phyloP scores from a whole-genome alignment of 2,329 filamentous ascomycete genomes.

The Dissoconium aciculare region DNA sequence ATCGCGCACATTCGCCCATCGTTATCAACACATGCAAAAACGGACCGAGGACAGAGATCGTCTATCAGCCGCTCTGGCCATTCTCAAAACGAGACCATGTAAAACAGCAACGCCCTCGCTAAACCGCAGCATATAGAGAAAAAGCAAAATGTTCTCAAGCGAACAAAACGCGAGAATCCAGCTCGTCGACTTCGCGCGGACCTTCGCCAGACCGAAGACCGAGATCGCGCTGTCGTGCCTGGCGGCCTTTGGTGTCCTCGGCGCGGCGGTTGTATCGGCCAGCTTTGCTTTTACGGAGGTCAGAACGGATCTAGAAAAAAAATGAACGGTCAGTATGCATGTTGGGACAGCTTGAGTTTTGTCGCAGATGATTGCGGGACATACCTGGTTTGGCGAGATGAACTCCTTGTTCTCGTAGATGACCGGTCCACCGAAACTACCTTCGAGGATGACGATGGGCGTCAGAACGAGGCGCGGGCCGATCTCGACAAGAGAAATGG shows the following conservation, averaged over 20 bases:
- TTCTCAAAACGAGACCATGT: too few species aligned
- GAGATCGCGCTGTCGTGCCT: constrained; percentile 60
- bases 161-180: constrained; percentile 68
- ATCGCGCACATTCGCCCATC: too few species aligned
- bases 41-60: too few species aligned
- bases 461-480: constrained; percentile 86
- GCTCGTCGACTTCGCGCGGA: constrained; percentile 47
- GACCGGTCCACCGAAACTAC: constrained; percentile 85
- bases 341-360: too few species aligned
- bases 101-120: too few species aligned
- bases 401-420: constrained; percentile 99
- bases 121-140: too few species aligned
- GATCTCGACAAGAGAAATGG: constrained; percentile 78
- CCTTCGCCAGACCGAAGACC: constrained; percentile 57
- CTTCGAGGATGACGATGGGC: constrained; percentile 88
- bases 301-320: constrained; percentile 59
- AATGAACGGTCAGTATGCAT: constrained; percentile 26
- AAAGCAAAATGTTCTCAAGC: too few species aligned
- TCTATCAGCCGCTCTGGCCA: too few species aligned
- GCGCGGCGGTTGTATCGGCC: constrained; percentile 61
- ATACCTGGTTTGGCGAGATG: constrained; percentile 64
- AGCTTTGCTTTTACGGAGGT: constrained; percentile 62
- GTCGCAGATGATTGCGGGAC: too few species aligned
- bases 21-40: too few species aligned
- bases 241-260: constrained; percentile 57